Conservation (phyloP, 306 rosid genomes). For the Castanea sativa region DNA sequence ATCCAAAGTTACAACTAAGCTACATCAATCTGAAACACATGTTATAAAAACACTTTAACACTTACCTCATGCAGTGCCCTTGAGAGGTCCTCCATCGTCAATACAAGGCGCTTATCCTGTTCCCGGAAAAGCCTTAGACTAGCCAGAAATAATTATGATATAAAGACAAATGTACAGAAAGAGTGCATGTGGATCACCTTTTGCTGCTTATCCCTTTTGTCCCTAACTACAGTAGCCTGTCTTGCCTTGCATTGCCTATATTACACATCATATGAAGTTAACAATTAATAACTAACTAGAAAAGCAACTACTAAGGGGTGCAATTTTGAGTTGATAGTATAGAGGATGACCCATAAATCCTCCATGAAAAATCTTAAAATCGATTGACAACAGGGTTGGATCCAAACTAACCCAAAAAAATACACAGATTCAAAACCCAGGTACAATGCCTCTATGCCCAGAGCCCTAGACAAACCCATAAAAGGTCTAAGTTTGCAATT, state of each 20-base stretch:
- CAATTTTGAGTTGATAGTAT: background rate
- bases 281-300: slow-evolving; percentile 5
- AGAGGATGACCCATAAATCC: background rate
- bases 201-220: slow-evolving; percentile 92
- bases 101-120: slow-evolving; percentile 84
- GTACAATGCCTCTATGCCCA: background rate
- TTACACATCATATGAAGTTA: slow-evolving; percentile 9
- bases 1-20: background rate
- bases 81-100: slow-evolving; percentile 83
- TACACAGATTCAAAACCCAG: background rate
- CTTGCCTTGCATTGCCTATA: slow-evolving; percentile 93
- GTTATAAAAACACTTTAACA: background rate
- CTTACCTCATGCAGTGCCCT: slow-evolving; percentile 72
- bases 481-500: background rate
- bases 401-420: background rate
- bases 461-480: background rate
- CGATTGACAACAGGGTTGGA: background rate
- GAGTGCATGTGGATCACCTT: slow-evolving; percentile 52
- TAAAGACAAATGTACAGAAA: background rate
- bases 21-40: background rate
- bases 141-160: background rate
- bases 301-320: background rate
- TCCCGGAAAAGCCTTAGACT: slow-evolving; percentile 20
- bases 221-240: slow-evolving; percentile 77
- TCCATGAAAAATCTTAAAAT: background rate